phyloP scores from a whole-genome alignment of 768 basidiomycete species.

The Termitomyces sp. region DNA sequence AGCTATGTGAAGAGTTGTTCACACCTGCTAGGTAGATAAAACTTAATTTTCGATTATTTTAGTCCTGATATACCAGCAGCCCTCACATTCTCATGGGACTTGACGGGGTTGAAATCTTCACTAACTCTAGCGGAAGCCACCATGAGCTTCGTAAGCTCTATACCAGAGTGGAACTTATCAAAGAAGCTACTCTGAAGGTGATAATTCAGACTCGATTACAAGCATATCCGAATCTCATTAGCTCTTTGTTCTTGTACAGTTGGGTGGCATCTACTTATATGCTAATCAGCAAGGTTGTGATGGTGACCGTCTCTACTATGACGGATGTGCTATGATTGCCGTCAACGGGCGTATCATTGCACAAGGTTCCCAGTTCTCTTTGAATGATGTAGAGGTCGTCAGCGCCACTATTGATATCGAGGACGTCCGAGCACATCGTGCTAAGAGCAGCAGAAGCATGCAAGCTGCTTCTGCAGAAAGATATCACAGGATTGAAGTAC shows the following conservation, averaged over 20 bases:
- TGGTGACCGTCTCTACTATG: conserved; percentile 96
- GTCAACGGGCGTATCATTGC: conserved; percentile 91
- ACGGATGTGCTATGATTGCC: conserved; percentile 95
- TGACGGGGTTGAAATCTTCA: conserved; percentile 98
- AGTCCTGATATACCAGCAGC: conserved; percentile 39
- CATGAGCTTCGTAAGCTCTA: conserved; percentile 97
- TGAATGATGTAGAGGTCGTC: conserved; percentile 94
- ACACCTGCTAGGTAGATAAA: conserved; percentile 88
- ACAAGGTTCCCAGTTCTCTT: conserved; percentile 95
- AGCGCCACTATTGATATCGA: conserved; percentile 97
- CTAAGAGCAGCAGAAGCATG: conserved; percentile 80
- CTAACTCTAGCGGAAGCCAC: conserved; percentile 97
- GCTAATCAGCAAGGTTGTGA: conserved; percentile 99
- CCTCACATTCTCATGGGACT: conserved; percentile 98
- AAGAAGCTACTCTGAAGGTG: conserved; percentile 95
- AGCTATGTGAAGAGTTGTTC: conserved; percentile 96
- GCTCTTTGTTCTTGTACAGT: conserved; percentile 40
- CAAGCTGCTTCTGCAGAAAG: conserved; percentile 76
- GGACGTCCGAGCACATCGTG: conserved; percentile 88
- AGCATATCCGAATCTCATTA: neutral
- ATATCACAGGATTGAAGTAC: conserved; percentile 82
- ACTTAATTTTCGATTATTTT: neutral
- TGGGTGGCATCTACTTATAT: conserved; percentile 96
- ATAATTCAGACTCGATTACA: neutral
- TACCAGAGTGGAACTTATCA: conserved; percentile 89